Evolutionary conservation across 345 rosid species (phyloP).

Genomic region (Camelina neglecta): DNA sequence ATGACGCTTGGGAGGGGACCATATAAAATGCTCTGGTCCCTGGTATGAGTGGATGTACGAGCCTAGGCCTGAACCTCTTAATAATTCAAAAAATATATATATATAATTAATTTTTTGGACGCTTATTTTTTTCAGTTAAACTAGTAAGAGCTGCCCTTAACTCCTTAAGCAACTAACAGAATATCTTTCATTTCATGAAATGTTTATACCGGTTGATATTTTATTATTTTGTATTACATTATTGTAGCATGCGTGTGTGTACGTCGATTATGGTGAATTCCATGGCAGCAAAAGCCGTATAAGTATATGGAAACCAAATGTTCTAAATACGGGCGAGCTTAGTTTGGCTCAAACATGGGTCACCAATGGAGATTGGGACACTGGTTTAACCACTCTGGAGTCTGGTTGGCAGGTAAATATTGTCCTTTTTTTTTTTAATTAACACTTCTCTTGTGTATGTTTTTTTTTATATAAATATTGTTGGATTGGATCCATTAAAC

Average conservation of each 20-base stretch:
- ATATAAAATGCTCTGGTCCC: too few species aligned
- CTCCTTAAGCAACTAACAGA: neutral
- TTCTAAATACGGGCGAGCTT: conserved; percentile 50
- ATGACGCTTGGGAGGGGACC: too few species aligned
- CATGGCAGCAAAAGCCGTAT: conserved; percentile 44
- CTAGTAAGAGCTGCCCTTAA: neutral
- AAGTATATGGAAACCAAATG: conserved; percentile 67
- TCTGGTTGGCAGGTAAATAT: conserved; percentile 68
- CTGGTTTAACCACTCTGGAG: conserved; percentile 59
- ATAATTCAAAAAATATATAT: too few species aligned
- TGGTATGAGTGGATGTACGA: too few species aligned
- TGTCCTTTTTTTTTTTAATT: neutral
- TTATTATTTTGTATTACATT: neutral
- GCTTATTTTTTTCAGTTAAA: neutral
- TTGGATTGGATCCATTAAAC: too few species aligned
- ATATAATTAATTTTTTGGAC: neutral
- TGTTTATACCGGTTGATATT: neutral
- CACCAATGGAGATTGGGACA: conserved; percentile 48
- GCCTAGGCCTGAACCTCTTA: too few species aligned
- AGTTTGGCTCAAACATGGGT: conserved; percentile 74
- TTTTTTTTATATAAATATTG: too few species aligned
- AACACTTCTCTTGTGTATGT: neutral
- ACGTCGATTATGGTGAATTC: conserved; percentile 17
- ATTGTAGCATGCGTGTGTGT: conserved; percentile 17
- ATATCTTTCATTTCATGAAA: neutral